Evolutionary conservation across 2,329 filamentous ascomycete species (phyloP).

Genomic region (Diaporthe aspalathi): DNA sequence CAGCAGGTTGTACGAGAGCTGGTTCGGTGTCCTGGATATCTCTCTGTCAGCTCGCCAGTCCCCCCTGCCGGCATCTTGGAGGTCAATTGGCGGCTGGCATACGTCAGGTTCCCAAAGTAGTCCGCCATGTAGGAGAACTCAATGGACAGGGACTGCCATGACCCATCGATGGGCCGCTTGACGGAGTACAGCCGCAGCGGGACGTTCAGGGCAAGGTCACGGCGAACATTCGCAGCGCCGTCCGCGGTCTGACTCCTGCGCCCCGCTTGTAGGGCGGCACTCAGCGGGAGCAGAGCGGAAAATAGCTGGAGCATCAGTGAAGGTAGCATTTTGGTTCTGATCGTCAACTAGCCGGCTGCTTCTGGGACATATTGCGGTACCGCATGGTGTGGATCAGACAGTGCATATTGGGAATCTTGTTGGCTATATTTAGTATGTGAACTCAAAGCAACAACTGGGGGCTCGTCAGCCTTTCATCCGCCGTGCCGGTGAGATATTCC

Average conservation of each 20-base stretch:
- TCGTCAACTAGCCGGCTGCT: neutral
- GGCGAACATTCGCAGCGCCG: neutral
- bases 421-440: neutral
- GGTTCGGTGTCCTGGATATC: conserved; percentile 4
- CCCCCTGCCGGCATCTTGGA: too few species aligned
- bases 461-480: neutral
- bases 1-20: conserved; percentile 24
- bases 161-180: conserved; percentile 17
- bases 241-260: conserved; percentile 1
- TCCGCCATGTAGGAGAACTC: conserved; percentile 34
- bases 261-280: conserved; percentile 40
- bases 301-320: neutral
- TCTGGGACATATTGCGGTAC: neutral
- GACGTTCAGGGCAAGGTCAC: neutral
- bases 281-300: neutral
- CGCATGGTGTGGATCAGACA: neutral
- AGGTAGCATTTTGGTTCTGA: conserved; percentile 11
- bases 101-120: conserved; percentile 32
- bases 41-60: neutral
- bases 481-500: conserved; percentile 15
- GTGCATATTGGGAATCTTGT: neutral
- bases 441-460: neutral
- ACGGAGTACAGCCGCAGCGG: neutral
- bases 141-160: conserved; percentile 24
- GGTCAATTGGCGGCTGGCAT: neutral